Base-by-base conservation (phyloP, 805 yeast genomes). In the Candida yuanshanica region DNA sequence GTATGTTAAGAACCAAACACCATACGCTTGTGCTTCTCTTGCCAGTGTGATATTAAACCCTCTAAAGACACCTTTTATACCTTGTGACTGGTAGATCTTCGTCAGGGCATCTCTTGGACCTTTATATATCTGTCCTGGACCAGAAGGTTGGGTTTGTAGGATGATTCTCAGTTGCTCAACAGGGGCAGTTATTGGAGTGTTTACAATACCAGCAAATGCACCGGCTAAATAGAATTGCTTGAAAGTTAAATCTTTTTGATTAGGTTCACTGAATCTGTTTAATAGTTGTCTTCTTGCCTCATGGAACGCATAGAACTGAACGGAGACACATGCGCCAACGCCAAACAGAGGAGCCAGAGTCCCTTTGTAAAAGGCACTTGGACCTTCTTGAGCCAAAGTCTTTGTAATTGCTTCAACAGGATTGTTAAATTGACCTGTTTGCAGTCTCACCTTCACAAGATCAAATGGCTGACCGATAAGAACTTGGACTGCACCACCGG, bases 401-500 rank as follows among this genome's bases (percentile, higher is more conserved):
- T 78, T 72, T 50, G 74, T 74, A 18, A 90, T 75, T 5, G 85
- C 95, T 53, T 87, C 91, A 38, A 77, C 53, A 1, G 95, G 83
- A 20, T 82, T 81, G 7, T 89, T 81, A 2, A 88, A 87, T 35
- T 83, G 76, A 2, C 95, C 89, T 2, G 95, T 83, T 60, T 91
- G 99, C 38, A 91, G 69, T 42, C 98, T 72, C 18, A 93, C 97
- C 65, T 91, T 91, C 36, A 93, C 87, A 13, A 95, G 83, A 62
- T 89, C 97, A 58, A 90, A 90, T 2, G 98, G 97, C 62, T 93
- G 98, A 9, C 98, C 59, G 17, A 84, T 83, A 31, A 93, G 68
- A 6, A 93, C 97, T 64, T 93, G 99, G 9, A 96, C 95, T 20
- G 93, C 79, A 40, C 99, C 99, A 42, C 98, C 98, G 49, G 83